Percentiles rank a stretch among this genome's conserved stretches.
phyloP scores from a whole-genome alignment of 148 eudicot genomes.

The Polygonum maritimum region DNA sequence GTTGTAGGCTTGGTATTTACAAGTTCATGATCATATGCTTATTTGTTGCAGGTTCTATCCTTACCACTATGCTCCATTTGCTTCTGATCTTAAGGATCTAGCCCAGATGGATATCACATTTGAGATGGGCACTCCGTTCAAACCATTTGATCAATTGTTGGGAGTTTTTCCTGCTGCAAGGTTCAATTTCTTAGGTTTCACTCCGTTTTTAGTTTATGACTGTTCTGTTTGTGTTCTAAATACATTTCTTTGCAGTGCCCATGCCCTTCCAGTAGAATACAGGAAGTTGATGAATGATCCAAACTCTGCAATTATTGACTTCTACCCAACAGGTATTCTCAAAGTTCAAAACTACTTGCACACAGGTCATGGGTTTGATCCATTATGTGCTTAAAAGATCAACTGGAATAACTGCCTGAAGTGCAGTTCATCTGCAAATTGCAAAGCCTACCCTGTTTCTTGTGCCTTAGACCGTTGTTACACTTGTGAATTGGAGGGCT shows the following conservation, averaged over 20 bases:
- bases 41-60: constrained; percentile 80
- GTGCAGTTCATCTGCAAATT: background rate
- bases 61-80: constrained; percentile 99
- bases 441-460: background rate
- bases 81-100: constrained; percentile 82
- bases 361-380: background rate
- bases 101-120: constrained; percentile 57
- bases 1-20: background rate
- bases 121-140: constrained; percentile 85
- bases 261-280: constrained; percentile 89
- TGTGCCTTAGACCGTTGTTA: background rate
- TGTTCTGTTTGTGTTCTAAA: constrained; percentile 24
- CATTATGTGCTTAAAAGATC: background rate
- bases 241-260: constrained; percentile 48
- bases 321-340: constrained; percentile 69
- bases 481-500: background rate
- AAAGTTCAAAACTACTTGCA: background rate
- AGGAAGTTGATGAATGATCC: constrained; percentile 86
- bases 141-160: constrained; percentile 88
- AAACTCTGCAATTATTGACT: constrained; percentile 74
- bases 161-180: constrained; percentile 99
- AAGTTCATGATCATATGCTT: background rate
- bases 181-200: constrained; percentile 24
- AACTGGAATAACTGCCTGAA: background rate
- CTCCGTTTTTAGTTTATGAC: constrained; percentile 1